Evolutionary conservation across 2,329 filamentous ascomycete species (phyloP).

Genomic region (Sporothrix sp.): DNA sequence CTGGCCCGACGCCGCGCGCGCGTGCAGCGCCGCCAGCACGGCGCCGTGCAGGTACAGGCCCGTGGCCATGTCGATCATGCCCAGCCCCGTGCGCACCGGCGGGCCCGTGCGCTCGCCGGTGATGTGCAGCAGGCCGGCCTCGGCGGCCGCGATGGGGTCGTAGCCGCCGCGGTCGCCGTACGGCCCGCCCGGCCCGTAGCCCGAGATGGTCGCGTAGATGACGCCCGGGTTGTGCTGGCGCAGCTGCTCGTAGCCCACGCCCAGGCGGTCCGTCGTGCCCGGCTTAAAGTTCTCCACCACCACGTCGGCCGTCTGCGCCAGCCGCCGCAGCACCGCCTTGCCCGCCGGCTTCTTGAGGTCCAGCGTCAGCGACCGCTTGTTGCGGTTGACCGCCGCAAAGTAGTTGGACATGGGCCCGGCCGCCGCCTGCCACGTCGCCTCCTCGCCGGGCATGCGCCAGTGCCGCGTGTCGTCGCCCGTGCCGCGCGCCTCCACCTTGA

Average conservation of each 20-base stretch:
- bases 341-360: slow-evolving; percentile 82
- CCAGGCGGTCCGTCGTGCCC: slow-evolving; percentile 81
- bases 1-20: slow-evolving; percentile 59
- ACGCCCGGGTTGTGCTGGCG: slow-evolving; percentile 72
- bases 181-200: slow-evolving; percentile 91
- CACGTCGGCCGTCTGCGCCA: slow-evolving; percentile 78
- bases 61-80: slow-evolving; percentile 91
- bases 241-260: slow-evolving; percentile 77
- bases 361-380: slow-evolving; percentile 88
- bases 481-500: slow-evolving; percentile 91
- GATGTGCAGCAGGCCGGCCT: slow-evolving; percentile 98
- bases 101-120: slow-evolving; percentile 80
- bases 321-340: slow-evolving; percentile 74
- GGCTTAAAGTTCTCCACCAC: slow-evolving; percentile 96
- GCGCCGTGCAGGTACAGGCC: slow-evolving; percentile 91
- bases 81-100: slow-evolving; percentile 94
- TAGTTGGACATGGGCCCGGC: slow-evolving; percentile 76
- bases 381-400: slow-evolving; percentile 84
- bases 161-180: slow-evolving; percentile 84
- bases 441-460: slow-evolving; percentile 74
- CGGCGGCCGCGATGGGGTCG: slow-evolving; percentile 98
- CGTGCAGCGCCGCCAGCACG: slow-evolving; percentile 84
- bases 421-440: slow-evolving; percentile 62
- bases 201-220: slow-evolving; percentile 93
- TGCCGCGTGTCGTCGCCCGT: slow-evolving; percentile 88